A percentile compares a stretch with the other conserved stretches of the same genome.
phyloP scores from a whole-genome alignment of 805 yeast genomes.

The Yarrowia porcina region DNA sequence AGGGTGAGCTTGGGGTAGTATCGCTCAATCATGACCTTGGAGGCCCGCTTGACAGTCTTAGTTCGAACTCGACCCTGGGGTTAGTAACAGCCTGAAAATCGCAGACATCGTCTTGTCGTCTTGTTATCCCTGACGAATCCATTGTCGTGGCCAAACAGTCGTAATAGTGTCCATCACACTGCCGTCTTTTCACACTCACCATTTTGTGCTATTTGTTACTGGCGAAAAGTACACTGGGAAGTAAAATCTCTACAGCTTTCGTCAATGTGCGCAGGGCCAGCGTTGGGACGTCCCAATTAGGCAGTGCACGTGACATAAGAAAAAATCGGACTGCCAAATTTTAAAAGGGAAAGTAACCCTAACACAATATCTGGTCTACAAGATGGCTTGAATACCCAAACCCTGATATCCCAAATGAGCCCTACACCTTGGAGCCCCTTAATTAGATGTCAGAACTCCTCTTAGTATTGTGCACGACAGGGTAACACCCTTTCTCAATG shows the following conservation, averaged over 20 bases:
- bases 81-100: background rate
- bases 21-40: conserved; percentile 98
- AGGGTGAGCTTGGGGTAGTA: conserved; percentile 99
- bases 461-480: too few relatives aligned
- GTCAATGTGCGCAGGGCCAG: conserved; percentile 17
- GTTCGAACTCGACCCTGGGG: conserved; percentile 99
- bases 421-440: too few relatives aligned
- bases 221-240: conserved; percentile 25
- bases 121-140: background rate
- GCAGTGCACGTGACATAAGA: conserved; percentile 12
- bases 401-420: background rate
- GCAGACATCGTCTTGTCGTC: background rate
- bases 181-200: conserved; percentile 17
- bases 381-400: background rate
- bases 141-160: background rate
- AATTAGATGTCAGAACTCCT: background rate
- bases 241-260: conserved; percentile 24
- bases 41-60: conserved; percentile 99
- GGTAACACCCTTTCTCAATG: background rate
- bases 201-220: conserved; percentile 25
- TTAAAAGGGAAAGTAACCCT: conserved; percentile 7
- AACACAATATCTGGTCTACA: background rate
- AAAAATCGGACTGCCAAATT: background rate
- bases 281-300: conserved; percentile 25
- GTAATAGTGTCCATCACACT: conserved; percentile 10